These are phyloP conservation scores for Hordeum pubiflorum DNA, from an alignment of 202 grass and related monocot genomes.

Conservation along the genomic window DNA sequence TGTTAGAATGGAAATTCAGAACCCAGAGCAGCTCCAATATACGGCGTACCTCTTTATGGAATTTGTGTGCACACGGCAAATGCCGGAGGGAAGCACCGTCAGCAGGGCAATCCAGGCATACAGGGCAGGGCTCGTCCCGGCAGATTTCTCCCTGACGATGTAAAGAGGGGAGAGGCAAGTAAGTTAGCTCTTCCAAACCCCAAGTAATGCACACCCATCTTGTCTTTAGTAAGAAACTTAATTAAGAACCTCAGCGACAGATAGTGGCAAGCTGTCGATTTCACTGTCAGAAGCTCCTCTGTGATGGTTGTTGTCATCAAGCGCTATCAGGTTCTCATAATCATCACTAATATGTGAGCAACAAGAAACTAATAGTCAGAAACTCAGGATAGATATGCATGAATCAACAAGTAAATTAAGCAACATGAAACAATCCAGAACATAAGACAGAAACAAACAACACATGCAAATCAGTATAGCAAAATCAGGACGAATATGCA, in stretches of 20 bases:
- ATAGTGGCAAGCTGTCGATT: conserved; percentile 70
- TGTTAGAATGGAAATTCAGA: not conserved
- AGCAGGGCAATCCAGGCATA: conserved; percentile 62
- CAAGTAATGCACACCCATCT: not conserved
- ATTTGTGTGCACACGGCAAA: conserved; percentile 79
- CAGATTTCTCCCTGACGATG: conserved; percentile 37
- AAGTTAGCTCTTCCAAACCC: conserved; percentile 15
- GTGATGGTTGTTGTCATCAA: conserved; percentile 49
- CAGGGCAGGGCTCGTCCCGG: conserved; percentile 50
- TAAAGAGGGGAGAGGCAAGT: not conserved
- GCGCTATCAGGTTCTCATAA: conserved; percentile 46
- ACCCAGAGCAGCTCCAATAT: not conserved
- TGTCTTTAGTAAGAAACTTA: not conserved
- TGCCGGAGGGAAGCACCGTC: conserved; percentile 49
- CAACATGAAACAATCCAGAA: not conserved
- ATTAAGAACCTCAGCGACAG: conserved; percentile 46
- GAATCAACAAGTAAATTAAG: not conserved
- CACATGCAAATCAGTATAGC: not conserved
- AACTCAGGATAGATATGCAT: conserved; percentile 1
- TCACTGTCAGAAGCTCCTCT: conserved; percentile 51
- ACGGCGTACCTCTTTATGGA: conserved; percentile 64
- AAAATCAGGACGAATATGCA: not conserved
- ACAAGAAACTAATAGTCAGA: conserved; percentile 17
- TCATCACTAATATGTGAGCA: conserved; percentile 51
- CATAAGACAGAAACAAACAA: not conserved